Conservation (phyloP, 805 yeast species). For the Wickerhamomyces hampshirensis region DNA sequence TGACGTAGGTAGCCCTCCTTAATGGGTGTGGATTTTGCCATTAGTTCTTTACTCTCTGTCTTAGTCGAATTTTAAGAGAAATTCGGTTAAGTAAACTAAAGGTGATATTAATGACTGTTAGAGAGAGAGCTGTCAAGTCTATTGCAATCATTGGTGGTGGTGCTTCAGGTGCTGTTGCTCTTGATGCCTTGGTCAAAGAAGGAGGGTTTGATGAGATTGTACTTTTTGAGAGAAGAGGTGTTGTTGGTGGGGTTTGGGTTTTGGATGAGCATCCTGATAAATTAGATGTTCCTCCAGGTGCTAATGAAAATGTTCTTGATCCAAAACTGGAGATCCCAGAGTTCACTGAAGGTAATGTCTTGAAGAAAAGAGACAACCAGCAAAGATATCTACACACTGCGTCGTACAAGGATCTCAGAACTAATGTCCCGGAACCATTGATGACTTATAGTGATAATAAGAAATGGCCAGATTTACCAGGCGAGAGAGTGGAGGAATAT, state of each 20-base stretch:
- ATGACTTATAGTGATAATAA: constrained; percentile 42
- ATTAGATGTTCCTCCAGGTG: constrained; percentile 26
- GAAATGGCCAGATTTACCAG: constrained; percentile 27
- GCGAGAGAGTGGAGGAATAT: constrained; percentile 34
- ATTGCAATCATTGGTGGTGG: constrained; percentile 49
- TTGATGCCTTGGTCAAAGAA: constrained; percentile 36
- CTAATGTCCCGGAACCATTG: constrained; percentile 39
- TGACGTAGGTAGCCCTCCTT: neutral
- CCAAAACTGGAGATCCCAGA: constrained; percentile 20
- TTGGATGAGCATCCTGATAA: constrained; percentile 19
- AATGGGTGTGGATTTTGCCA: neutral
- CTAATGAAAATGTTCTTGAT: constrained; percentile 22
- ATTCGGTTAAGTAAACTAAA: too few relatives aligned
- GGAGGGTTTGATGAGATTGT: constrained; percentile 28
- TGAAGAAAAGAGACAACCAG: constrained; percentile 8
- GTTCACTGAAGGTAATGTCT: neutral
- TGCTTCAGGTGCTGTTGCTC: constrained; percentile 41
- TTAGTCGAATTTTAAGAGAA: neutral
- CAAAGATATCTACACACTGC: constrained; percentile 29
- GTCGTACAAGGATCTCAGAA: constrained; percentile 26
- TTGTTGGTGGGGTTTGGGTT: constrained; percentile 41
- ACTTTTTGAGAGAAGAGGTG: constrained; percentile 36
- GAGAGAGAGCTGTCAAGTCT: constrained; percentile 14
- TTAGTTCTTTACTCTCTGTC: neutral
- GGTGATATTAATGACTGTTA: too few relatives aligned